Base-by-base conservation (phyloP, 495 filamentous ascomycete genomes). In the Lasiosphaeris hirsuta region DNA sequence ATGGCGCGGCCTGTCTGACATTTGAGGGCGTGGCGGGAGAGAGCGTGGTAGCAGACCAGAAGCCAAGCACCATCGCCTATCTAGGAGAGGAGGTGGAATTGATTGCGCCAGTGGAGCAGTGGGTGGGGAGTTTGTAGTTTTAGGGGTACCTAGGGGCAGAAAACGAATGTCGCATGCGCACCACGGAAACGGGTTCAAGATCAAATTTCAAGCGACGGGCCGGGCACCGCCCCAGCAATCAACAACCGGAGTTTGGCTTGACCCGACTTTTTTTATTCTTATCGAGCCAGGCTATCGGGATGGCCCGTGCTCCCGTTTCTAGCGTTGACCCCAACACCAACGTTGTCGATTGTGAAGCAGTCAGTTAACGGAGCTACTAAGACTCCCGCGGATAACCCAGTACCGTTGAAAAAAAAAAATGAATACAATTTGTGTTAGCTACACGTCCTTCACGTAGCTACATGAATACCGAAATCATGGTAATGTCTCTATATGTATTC, bases 41-140 rank as follows among this genome's bases (percentile, higher is more conserved):
- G 58, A 50, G 51, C 40, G 58, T 61, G 53, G 52, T 59, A 60
- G 63, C 62, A 39, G 61, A 58, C 46, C 58, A 63, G 40, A 62
- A 63, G 54, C 66, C 69, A 63, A 67, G 54, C 35, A 66, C 65
- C 69, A 71, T 70, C 47, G 61, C 63, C 67, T 55, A 59, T 47
- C 15, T 14, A 54, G 43, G 42, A 54, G 49, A 42, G 33, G 30
- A 48, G 36, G 38, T 51, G 43, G 56, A 61, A 56, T 41, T 34
- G 40, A 43, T 51, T 60, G 60, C 61, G 62, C 67, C 65, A 63
- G 65, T 57, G 57, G 17, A 54, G 59, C 49, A 56, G 57, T 54
- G 66, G 57, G 54, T 60, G 42, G 15, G 33, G 8, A 33, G 42
- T 33, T 35, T 30, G 53, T 7, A 13, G 46, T 10, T 50, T 50